Evolutionary conservation across 371 early-diverging fungal species (phyloP), one percentile per base, ranked within the genome.

Genomic region (Mucor ambiguus): DNA sequence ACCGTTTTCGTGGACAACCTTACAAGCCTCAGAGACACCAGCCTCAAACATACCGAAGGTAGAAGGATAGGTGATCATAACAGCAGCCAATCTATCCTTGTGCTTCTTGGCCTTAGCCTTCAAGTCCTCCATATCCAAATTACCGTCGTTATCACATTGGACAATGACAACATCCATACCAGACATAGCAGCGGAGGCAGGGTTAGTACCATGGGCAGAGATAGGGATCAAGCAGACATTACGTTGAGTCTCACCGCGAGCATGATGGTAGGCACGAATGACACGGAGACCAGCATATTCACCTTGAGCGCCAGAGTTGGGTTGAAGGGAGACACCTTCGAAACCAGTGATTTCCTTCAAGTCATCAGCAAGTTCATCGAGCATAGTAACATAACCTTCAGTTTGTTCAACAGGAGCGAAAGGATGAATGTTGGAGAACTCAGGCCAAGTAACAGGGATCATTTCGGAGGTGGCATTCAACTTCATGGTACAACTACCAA

Each of bases 401-500:
- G 96, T 90, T 81, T 97, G 97, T 63, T 94, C 92, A 29, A 80
- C 73, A 49, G 98, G 98, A 2, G 93, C 97, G 68, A 98, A 97
- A 63, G 98, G 98, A 80, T 98, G 98, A 61, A 98, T 90, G 77
- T 90, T 89, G 73, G 87, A 85, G 71, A 97, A 95, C 74, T 96
- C 97, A 37, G 97, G 96, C 95, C 96, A 96, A 33, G 98, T 96
- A 54, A 98, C 89, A 14, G 98, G 97, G 68, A 97, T 94, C 95
- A 98, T 96, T 80, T 97, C 97, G 28, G 96, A 92, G 32, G 98
- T 96, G 61, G 97, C 96, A 71, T 98, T 98, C 46, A 98, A 87
- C 89, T 98, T 97, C 98, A 98, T 98, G 60, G 98, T 98, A 85
- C 98, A 98, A 58, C 94, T 94, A 33, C 98, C 98, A 35, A 98